phyloP scores from a whole-genome alignment of 2,329 filamentous ascomycete genomes.

The Colletotrichum spinosum region DNA sequence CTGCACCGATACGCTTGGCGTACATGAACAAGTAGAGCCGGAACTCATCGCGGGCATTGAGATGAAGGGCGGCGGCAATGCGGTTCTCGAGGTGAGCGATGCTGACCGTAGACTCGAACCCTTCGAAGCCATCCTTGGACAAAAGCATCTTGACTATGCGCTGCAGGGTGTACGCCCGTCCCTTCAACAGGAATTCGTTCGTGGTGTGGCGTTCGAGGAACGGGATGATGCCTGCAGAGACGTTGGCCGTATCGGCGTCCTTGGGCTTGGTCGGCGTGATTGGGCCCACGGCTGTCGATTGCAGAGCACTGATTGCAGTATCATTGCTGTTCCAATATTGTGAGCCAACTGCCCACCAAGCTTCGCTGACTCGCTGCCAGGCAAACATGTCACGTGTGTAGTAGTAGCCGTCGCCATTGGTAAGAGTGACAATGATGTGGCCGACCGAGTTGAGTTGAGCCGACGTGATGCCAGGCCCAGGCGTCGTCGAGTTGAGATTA shows the following conservation, averaged over 20 bases:
- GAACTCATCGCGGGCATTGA: conserved; percentile 92
- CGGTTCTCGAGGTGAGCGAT: conserved; percentile 96
- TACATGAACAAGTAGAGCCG: conserved; percentile 98
- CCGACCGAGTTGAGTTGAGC: conserved; percentile 91
- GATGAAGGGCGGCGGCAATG: conserved; percentile 85
- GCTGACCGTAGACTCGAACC: conserved; percentile 89
- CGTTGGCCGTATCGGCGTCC: conserved; percentile 64
- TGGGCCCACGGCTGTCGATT: conserved; percentile 75
- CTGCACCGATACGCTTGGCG: conserved; percentile 91
- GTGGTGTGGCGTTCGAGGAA: conserved; percentile 95
- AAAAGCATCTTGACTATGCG: conserved; percentile 90
- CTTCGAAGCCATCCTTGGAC: conserved; percentile 90
- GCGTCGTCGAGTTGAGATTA: conserved; percentile 78
- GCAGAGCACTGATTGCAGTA: conserved; percentile 84
- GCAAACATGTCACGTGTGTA: conserved; percentile 88
- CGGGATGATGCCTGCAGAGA: conserved; percentile 93
- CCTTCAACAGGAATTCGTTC: conserved; percentile 89
- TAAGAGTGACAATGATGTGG: conserved; percentile 87
- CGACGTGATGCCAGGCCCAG: conserved; percentile 87
- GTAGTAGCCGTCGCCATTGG: conserved; percentile 93
- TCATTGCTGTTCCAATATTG: conserved; percentile 99
- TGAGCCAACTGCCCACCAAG: conserved; percentile 97
- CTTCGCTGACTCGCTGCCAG: conserved; percentile 96
- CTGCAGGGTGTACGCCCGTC: conserved; percentile 90
- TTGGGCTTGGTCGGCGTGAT: conserved; percentile 59